phyloP scores from a whole-genome alignment of 2,329 filamentous ascomycete genomes.

The Reticulascus tulasneorum region DNA sequence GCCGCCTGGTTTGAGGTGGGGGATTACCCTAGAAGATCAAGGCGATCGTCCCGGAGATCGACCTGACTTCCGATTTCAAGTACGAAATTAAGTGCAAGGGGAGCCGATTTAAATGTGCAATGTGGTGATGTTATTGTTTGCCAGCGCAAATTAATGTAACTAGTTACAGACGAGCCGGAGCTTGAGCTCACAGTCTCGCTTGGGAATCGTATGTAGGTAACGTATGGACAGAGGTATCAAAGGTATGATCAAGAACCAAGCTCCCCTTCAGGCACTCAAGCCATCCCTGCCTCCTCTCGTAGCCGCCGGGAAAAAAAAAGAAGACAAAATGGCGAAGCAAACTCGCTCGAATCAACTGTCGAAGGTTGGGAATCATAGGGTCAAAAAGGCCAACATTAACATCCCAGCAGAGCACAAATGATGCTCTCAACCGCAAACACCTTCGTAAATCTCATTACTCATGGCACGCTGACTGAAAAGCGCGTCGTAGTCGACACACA shows the following conservation, averaged over 20 bases:
- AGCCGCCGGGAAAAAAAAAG: background rate
- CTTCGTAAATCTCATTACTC: constrained; percentile 14
- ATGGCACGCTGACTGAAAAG: constrained; percentile 5
- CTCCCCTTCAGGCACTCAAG: too few relatives aligned
- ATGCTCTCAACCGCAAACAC: constrained; percentile 1
- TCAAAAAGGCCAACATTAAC: constrained; percentile 11
- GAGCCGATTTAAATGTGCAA: too few relatives aligned
- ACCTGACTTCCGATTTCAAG: too few relatives aligned
- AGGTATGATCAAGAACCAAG: constrained; percentile 7
- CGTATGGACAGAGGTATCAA: constrained; percentile 8
- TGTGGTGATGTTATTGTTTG: constrained; percentile 10
- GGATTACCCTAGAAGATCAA: too few relatives aligned
- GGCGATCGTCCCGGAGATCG: too few relatives aligned
- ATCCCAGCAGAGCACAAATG: constrained; percentile 12
- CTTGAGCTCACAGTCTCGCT: constrained; percentile 1
- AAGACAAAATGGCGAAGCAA: constrained; percentile 7
- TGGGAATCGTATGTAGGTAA: constrained; percentile 2
- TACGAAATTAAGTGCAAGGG: too few relatives aligned
- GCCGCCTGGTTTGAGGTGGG: too few relatives aligned
- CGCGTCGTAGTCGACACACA: background rate
- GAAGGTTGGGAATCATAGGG: constrained; percentile 11
- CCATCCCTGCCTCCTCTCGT: constrained; percentile 5
- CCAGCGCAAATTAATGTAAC: constrained; percentile 9
- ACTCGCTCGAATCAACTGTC: constrained; percentile 3
- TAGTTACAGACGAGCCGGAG: constrained; percentile 4